Evolutionary conservation across 108 stramenopile species (phyloP), one percentile per base, ranked within the genome.

Genomic region (Bacterosira constricta): DNA sequence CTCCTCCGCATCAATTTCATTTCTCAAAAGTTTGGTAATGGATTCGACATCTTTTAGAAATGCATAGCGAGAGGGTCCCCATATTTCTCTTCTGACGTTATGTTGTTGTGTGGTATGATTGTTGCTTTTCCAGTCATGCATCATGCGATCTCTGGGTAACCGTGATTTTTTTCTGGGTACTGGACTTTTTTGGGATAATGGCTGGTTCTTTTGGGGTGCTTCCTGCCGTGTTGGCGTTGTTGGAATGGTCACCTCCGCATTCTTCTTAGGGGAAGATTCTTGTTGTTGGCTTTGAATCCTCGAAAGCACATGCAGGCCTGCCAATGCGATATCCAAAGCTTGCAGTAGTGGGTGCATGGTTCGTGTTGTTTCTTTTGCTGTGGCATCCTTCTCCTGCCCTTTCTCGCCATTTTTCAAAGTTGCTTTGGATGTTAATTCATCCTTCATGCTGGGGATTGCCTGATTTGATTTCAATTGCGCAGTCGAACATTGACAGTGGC

Each of bases 41-140:
- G 27, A 59, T 0, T 70, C 56, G 10, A 59, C 47, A 56, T 78
- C 69, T 25, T 65, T 70, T 4, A 78, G 6, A 39, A 78, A 67
- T 3, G 69, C 54, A 63, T 78, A 47, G 5, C 77, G 69, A 9
- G 77, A 78, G 9, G 77, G 77, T n/a, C 77, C 77, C 44, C 69
- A 77, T 25, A 36, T 18, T 20, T 36, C 55, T 34, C 55, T 56
- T 34, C 17, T 32, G 8, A 17, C 32, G n/a, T 8, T 38, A 0
- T 12, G 27, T 6, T 29, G 27, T 11, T n/a, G n/a, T n/a, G n/a
- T n/a, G n/a, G 13, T 52, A 34, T 35, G 41, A 45, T n/a, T 47
- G 32, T 41, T 10, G 27, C 1, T 49, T 35, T 41, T 75, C 66
- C 74, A 61, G 44, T 60, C 58, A 42, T 29, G 41, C 1, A 66